phyloP scores from a whole-genome alignment of 1,284 basidiomycete species.

The Phlebopus sp. region DNA sequence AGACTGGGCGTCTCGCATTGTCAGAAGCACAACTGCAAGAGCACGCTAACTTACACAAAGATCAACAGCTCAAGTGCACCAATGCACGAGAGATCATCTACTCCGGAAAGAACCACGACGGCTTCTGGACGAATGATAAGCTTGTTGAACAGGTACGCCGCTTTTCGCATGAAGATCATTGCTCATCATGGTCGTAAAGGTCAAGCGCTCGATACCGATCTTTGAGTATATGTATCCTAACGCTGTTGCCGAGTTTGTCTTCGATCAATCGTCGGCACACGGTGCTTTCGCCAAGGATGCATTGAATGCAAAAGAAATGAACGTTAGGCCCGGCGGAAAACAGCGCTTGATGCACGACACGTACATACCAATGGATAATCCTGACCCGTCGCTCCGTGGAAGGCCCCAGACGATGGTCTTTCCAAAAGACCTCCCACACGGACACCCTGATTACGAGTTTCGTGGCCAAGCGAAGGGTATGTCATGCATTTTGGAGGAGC shows the following conservation, averaged over 20 bases:
- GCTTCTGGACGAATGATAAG: constrained; percentile 15
- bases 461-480: constrained; percentile 38
- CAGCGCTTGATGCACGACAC: too few species aligned
- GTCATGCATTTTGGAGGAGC: constrained; percentile 31
- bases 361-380: too few species aligned
- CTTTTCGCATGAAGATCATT: constrained; percentile 12
- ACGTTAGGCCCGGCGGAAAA: constrained; percentile 5
- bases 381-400: too few species aligned
- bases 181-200: not conserved
- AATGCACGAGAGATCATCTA: constrained; percentile 5
- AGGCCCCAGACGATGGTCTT: too few species aligned
- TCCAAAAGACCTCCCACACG: too few species aligned
- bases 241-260: constrained; percentile 7
- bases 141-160: constrained; percentile 18
- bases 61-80: too few species aligned
- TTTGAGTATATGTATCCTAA: constrained; percentile 7
- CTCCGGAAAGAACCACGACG: constrained; percentile 7
- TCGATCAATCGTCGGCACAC: constrained; percentile 9
- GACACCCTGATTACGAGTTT: too few species aligned
- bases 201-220: not conserved
- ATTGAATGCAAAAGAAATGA: constrained; percentile 12
- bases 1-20: too few species aligned
- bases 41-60: too few species aligned
- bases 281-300: too few species aligned
- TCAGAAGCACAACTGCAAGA: too few species aligned